Conservation (phyloP, 179 eudicot species). For the Corrigiola litoralis region DNA sequence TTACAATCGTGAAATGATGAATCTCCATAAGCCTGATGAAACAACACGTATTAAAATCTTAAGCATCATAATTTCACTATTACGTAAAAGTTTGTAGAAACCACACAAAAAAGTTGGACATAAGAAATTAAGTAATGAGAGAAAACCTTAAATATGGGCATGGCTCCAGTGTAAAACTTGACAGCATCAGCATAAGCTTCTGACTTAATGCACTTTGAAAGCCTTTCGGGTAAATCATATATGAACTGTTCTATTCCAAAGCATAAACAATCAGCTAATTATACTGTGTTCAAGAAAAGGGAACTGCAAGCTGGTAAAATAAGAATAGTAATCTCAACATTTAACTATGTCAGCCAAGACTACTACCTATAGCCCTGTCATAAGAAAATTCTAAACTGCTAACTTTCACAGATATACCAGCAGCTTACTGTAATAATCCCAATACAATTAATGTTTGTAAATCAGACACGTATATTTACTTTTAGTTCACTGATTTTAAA, state of each 20-base stretch:
- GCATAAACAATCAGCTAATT: constrained; percentile 36
- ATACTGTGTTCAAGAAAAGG: constrained; percentile 6
- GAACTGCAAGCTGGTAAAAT: background rate
- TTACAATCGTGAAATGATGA: constrained; percentile 94
- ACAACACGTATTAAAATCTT: background rate
- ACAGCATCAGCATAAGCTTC: constrained; percentile 98
- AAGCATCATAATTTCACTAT: background rate
- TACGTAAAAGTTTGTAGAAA: background rate
- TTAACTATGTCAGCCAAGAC: constrained; percentile 1
- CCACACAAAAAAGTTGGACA: constrained; percentile 2
- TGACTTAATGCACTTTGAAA: constrained; percentile 90
- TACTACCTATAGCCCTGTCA: background rate
- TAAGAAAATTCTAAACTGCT: background rate
- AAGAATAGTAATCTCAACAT: background rate
- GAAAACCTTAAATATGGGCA: constrained; percentile 92
- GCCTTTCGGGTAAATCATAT: constrained; percentile 94
- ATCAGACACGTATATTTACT: too few relatives aligned
- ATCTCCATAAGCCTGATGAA: constrained; percentile 80
- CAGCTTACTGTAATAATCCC: too few relatives aligned
- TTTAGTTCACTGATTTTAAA: too few relatives aligned
- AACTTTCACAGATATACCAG: constrained; percentile 1
- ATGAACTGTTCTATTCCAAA: constrained; percentile 89
- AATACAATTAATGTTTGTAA: too few relatives aligned
- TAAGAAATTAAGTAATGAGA: constrained; percentile 8
- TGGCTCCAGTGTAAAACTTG: constrained; percentile 91